A percentile compares a stretch with the other conserved stretches of the same genome.
Conservation (phyloP, 805 yeast genomes). For the Saturnispora hagleri region DNA sequence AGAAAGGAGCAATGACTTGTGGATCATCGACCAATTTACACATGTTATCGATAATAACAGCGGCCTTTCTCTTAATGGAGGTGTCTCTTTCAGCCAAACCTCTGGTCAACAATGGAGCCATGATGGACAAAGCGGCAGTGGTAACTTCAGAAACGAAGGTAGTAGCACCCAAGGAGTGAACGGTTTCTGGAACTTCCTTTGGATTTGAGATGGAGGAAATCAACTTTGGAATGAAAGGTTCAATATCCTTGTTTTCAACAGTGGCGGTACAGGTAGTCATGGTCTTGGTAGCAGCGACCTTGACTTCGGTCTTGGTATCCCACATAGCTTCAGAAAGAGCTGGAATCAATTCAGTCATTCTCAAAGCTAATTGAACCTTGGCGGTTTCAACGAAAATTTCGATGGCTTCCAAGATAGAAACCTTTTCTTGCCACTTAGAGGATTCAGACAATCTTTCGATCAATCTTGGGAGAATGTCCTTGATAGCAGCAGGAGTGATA, state of each 20-base stretch:
- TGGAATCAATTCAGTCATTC: constrained; percentile 99
- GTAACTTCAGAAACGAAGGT: constrained; percentile 99
- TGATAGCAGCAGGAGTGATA: constrained; percentile 88
- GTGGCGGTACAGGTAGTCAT: constrained; percentile 95
- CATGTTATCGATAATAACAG: constrained; percentile 99
- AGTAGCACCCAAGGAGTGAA: constrained; percentile 98
- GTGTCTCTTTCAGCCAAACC: constrained; percentile 99
- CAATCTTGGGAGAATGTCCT: constrained; percentile 78
- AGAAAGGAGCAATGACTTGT: constrained; percentile 99
- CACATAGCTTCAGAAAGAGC: constrained; percentile 99
- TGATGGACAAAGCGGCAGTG: constrained; percentile 97
- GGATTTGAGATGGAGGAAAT: constrained; percentile 96
- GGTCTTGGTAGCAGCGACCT: constrained; percentile 91
- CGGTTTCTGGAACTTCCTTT: constrained; percentile 96
- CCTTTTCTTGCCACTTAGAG: constrained; percentile 98
- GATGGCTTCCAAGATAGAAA: constrained; percentile 77
- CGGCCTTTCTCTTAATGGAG: constrained; percentile 98
- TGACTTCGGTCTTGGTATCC: constrained; percentile 99
- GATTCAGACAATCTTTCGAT: constrained; percentile 57
- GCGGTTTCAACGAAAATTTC: constrained; percentile 88
- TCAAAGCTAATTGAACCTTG: constrained; percentile 89
- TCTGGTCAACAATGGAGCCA: constrained; percentile 98
- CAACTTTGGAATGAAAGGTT: constrained; percentile 96
- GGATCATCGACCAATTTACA: constrained; percentile 99
- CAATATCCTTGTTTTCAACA: constrained; percentile 99